phyloP scores from a whole-genome alignment of 1,284 basidiomycete genomes.

The Gastroboletus turbinatus region DNA sequence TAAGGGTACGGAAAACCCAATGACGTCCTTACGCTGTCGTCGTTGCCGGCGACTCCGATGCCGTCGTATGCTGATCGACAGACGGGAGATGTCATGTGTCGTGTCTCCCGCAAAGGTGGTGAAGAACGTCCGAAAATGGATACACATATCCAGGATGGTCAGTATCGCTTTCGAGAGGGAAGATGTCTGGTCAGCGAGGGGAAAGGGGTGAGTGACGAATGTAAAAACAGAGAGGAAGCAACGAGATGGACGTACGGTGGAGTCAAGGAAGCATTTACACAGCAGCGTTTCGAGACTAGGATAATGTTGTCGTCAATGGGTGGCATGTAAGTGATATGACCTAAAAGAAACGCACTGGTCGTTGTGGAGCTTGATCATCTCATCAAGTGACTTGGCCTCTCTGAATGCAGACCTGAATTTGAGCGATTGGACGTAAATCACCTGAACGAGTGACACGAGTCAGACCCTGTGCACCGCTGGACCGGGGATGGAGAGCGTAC shows the following conservation, averaged over 20 bases:
- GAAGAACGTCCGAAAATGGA: conserved; percentile 67
- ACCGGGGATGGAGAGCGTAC: conserved; percentile 39
- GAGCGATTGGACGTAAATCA: conserved; percentile 61
- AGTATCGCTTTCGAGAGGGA: conserved; percentile 63
- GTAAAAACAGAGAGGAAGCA: background rate
- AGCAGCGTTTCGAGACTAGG: conserved; percentile 62
- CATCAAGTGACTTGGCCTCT: conserved; percentile 66
- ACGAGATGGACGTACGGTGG: conserved; percentile 48
- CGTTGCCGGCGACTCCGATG: conserved; percentile 61
- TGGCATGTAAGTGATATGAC: background rate
- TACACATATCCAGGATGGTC: conserved; percentile 70
- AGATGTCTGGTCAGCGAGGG: conserved; percentile 46
- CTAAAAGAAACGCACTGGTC: conserved; percentile 56
- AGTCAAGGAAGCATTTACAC: conserved; percentile 64
- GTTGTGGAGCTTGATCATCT: conserved; percentile 72
- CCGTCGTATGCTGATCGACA: conserved; percentile 50
- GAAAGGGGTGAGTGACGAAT: background rate
- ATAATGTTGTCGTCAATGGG: background rate
- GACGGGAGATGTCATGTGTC: conserved; percentile 59
- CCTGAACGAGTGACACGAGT: conserved; percentile 41
- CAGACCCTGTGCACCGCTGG: background rate
- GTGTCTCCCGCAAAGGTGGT: conserved; percentile 57
- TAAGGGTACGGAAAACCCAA: conserved; percentile 55
- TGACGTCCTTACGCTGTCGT: conserved; percentile 53
- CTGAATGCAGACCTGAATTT: conserved; percentile 57